Conservation (phyloP, 345 rosid genomes). For the Erysimum cheiranthoides region DNA sequence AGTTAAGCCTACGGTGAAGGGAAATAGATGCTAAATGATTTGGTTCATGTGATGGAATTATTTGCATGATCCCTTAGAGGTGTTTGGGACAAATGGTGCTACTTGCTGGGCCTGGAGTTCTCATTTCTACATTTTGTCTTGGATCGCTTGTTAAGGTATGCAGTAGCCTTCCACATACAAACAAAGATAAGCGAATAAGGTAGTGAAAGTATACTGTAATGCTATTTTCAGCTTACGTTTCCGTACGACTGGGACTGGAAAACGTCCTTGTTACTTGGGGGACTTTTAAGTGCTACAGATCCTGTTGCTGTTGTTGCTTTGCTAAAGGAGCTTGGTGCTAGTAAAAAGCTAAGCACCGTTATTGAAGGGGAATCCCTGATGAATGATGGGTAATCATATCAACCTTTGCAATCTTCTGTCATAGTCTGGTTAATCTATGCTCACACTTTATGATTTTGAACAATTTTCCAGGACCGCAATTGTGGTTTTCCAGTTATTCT, state of each 20-base stretch:
- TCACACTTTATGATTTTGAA: not conserved
- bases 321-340: conserved; percentile 95
- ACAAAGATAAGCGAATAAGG: too few species aligned
- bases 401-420: conserved; percentile 8
- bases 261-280: conserved; percentile 91
- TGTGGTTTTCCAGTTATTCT: conserved; percentile 93
- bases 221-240: conserved; percentile 68
- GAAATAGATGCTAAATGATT: not conserved
- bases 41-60: too few species aligned
- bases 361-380: conserved; percentile 98
- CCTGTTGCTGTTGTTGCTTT: conserved; percentile 99
- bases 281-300: conserved; percentile 97
- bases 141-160: conserved; percentile 82
- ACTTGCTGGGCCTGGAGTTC: conserved; percentile 97
- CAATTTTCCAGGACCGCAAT: conserved; percentile 78
- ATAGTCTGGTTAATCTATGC: not conserved
- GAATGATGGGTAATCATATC: conserved; percentile 86
- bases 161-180: too few species aligned
- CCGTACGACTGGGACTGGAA: conserved; percentile 96
- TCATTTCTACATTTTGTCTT: conserved; percentile 81
- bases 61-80: not conserved
- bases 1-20: not conserved
- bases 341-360: conserved; percentile 89
- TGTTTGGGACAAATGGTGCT: conserved; percentile 87
- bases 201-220: not conserved